Base-by-base conservation (phyloP, 2,329 filamentous ascomycete genomes). In the Trichoderma aggressivum region DNA sequence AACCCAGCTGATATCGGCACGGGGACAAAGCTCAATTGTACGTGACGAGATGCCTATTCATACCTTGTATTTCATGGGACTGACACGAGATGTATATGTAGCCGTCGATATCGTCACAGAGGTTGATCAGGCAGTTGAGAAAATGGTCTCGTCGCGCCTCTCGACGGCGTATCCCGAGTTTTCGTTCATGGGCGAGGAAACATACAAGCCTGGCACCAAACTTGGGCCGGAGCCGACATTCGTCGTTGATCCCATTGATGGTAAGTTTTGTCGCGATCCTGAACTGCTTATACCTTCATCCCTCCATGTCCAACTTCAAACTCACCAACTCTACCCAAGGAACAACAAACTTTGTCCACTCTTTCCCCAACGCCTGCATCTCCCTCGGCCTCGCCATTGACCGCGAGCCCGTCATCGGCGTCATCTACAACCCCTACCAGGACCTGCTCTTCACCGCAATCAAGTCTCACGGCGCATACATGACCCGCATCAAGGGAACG, bases 191-290 rank as follows among this genome's bases (percentile, higher is more conserved):
- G 91, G 91, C 78, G 91, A 93, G 78, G 92, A 95, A 81, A 94
- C 92, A 32, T 92, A 93, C 83, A 84, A 89, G 73, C 87, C 91
- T 1, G 91, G 91, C 75, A 84, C 85, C 72, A 82, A 81, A 56
- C 84, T 95, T 60, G 91, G 89, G 0, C 80, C 85, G 34, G 86
- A 86, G 18, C 92, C 92, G 2, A 95, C 92, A 56, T 94, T 94
- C 81, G 87, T 94, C 77, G 90, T 92, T 74, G 92, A 95, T 79
- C 92, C 92, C 58, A 94, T 95, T 75, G 92, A 95, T 81, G 92
- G 91, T 77, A 72, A 16, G 71, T 62, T 11, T 53, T 43, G 3
- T 10, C 5, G 28, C 3, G 12, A 12, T 56, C 21, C 6, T 2
- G 21, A 55, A n/a, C 12, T 21, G 0, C n/a, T 21, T 21, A 47